phyloP scores from a whole-genome alignment of 345 rosid species.

The Triadica sebifera region DNA sequence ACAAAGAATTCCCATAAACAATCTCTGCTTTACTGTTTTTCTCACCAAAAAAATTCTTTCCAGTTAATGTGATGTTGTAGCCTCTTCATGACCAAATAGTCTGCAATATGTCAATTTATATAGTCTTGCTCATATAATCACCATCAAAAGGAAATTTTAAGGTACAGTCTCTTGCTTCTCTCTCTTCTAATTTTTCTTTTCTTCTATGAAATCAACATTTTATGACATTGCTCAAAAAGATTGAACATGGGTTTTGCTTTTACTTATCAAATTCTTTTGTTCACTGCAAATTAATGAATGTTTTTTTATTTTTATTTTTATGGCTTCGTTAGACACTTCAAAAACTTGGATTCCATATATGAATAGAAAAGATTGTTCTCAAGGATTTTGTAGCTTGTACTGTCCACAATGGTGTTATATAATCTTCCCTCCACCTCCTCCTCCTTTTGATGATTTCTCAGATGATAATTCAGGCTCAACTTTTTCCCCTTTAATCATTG shows the following conservation, averaged over 20 bases:
- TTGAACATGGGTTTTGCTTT: neutral
- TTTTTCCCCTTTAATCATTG: slow-evolving; percentile 78
- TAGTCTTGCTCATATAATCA: too few relatives aligned
- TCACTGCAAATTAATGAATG: neutral
- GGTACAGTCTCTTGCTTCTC: neutral
- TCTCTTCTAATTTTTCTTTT: neutral
- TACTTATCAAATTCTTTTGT: neutral
- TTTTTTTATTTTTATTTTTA: neutral
- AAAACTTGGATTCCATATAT: slow-evolving; percentile 51
- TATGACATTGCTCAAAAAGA: neutral
- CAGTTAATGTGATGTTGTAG: too few relatives aligned
- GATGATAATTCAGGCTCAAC: slow-evolving; percentile 46
- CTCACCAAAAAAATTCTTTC: too few relatives aligned
- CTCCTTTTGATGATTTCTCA: slow-evolving; percentile 27
- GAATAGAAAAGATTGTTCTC: slow-evolving; percentile 69
- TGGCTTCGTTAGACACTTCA: slow-evolving; percentile 36
- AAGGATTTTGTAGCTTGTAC: slow-evolving; percentile 62
- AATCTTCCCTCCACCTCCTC: slow-evolving; percentile 71
- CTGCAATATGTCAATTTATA: neutral
- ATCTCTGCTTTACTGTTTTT: slow-evolving; percentile 24
- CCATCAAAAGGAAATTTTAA: neutral
- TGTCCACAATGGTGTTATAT: slow-evolving; percentile 90
- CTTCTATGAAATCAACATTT: neutral
- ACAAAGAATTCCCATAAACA: slow-evolving; percentile 13
- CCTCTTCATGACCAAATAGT: neutral